A percentile compares a stretch with the other conserved stretches of the same genome.
Evolutionary conservation across 2,329 filamentous ascomycete genomes (phyloP).

Genomic region (Epichloe uncinata): DNA sequence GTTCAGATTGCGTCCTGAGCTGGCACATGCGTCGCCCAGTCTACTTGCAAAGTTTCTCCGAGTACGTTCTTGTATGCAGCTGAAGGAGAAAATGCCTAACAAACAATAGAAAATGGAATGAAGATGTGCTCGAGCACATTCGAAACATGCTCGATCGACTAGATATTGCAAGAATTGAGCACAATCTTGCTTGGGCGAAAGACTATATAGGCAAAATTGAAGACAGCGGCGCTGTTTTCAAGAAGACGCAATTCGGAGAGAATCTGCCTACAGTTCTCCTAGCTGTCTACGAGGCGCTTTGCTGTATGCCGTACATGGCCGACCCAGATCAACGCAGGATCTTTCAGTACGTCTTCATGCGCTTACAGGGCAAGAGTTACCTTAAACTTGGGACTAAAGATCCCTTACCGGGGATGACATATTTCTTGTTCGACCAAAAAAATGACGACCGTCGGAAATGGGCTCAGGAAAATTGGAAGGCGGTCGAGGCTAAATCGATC

Average conservation of each 20-base stretch:
- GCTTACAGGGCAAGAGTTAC: constrained; percentile 58
- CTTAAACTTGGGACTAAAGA: constrained; percentile 60
- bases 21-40: constrained; percentile 58
- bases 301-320: constrained; percentile 64
- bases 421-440: constrained; percentile 56
- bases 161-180: constrained; percentile 48
- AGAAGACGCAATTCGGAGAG: constrained; percentile 31
- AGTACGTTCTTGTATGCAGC: constrained; percentile 24
- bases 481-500: constrained; percentile 44
- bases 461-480: constrained; percentile 27
- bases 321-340: constrained; percentile 35
- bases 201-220: constrained; percentile 40
- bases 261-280: constrained; percentile 50
- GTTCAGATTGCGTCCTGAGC: constrained; percentile 57
- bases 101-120: constrained; percentile 27
- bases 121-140: constrained; percentile 38
- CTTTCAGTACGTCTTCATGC: constrained; percentile 74
- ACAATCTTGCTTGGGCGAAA: constrained; percentile 44
- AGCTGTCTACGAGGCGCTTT: constrained; percentile 77
- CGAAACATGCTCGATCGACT: constrained; percentile 42
- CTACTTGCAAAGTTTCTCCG: constrained; percentile 48
- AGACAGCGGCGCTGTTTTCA: constrained; percentile 31
- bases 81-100: constrained; percentile 9
- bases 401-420: constrained; percentile 70
- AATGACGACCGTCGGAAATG: constrained; percentile 42